Percentiles rank a stretch among this genome's conserved stretches.
These are phyloP conservation scores for Xerocomellus amylosporus DNA, from an alignment of 768 basidiomycete genomes.

Conservation along the genomic window DNA sequence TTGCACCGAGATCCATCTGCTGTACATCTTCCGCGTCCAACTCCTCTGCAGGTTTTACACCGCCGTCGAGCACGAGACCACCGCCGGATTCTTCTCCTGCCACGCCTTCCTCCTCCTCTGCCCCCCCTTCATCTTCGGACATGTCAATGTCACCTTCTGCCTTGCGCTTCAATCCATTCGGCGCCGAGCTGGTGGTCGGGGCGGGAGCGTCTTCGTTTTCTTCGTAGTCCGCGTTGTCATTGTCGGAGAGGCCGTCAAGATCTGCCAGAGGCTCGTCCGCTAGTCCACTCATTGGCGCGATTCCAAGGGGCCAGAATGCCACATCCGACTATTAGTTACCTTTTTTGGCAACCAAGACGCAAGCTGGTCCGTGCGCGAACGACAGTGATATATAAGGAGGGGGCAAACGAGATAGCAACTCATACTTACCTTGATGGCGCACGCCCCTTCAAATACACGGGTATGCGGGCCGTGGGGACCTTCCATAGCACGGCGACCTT, in stretches of 20 bases:
- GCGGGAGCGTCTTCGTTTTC: slow-evolving; percentile 35
- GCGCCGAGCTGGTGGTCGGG: slow-evolving; percentile 13
- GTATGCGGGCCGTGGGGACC: slow-evolving; percentile 53
- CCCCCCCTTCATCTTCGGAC: slow-evolving; percentile 52
- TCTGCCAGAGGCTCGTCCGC: slow-evolving; percentile 93
- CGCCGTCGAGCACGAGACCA: slow-evolving; percentile 80
- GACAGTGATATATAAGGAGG: slow-evolving; percentile 29
- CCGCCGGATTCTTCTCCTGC: slow-evolving; percentile 40
- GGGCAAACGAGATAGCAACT: slow-evolving; percentile 12
- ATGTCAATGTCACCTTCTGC: slow-evolving; percentile 53
- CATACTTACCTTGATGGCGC: slow-evolving; percentile 68
- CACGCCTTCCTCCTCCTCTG: slow-evolving; percentile 37
- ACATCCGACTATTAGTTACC: slow-evolving; percentile 1
- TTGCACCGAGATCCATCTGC: slow-evolving; percentile 82
- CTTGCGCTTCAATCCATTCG: slow-evolving; percentile 59
- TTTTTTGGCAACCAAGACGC: background rate
- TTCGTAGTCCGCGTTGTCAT: slow-evolving; percentile 48
- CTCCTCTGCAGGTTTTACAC: slow-evolving; percentile 92
- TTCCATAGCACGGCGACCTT: slow-evolving; percentile 57
- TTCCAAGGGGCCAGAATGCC: background rate
- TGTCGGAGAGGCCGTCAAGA: slow-evolving; percentile 81
- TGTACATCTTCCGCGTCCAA: slow-evolving; percentile 92
- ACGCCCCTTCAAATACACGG: slow-evolving; percentile 51
- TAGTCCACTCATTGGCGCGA: slow-evolving; percentile 62
- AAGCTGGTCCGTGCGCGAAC: slow-evolving; percentile 25